phyloP scores from a whole-genome alignment of 179 eudicot species.

The Silene noctiflora region DNA sequence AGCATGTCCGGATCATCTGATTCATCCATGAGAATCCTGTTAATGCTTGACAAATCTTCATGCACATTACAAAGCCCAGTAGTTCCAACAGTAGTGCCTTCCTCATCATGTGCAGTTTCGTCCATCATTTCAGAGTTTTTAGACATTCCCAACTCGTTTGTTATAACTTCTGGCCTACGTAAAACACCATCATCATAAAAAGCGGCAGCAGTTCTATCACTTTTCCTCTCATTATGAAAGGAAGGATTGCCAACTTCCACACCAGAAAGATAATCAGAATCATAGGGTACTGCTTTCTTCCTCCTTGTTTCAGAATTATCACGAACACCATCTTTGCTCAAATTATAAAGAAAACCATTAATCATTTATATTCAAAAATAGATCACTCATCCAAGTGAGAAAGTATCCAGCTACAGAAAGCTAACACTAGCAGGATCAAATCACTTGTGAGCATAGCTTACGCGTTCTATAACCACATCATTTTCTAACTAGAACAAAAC shows the following conservation, averaged over 20 bases:
- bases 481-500: not conserved
- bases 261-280: slow-evolving; percentile 11
- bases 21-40: slow-evolving; percentile 40
- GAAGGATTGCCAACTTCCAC: slow-evolving; percentile 22
- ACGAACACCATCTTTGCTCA: slow-evolving; percentile 20
- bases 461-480: not conserved
- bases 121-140: slow-evolving; percentile 16
- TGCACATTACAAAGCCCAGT: slow-evolving; percentile 6
- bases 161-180: slow-evolving; percentile 19
- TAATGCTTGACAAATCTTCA: slow-evolving; percentile 30
- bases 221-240: slow-evolving; percentile 10
- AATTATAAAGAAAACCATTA: not conserved
- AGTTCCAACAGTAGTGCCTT: slow-evolving; percentile 8
- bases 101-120: slow-evolving; percentile 9
- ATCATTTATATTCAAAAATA: not conserved
- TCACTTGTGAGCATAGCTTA: not conserved
- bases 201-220: slow-evolving; percentile 21
- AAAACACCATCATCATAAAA: slow-evolving; percentile 23
- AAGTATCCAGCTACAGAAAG: not conserved
- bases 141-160: slow-evolving; percentile 22
- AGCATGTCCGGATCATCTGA: slow-evolving; percentile 24
- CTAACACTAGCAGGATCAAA: not conserved
- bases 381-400: not conserved
- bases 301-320: slow-evolving; percentile 16
- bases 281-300: slow-evolving; percentile 21